phyloP scores from a whole-genome alignment of 2,329 filamentous ascomycete genomes.

The Stemphylium beticola region DNA sequence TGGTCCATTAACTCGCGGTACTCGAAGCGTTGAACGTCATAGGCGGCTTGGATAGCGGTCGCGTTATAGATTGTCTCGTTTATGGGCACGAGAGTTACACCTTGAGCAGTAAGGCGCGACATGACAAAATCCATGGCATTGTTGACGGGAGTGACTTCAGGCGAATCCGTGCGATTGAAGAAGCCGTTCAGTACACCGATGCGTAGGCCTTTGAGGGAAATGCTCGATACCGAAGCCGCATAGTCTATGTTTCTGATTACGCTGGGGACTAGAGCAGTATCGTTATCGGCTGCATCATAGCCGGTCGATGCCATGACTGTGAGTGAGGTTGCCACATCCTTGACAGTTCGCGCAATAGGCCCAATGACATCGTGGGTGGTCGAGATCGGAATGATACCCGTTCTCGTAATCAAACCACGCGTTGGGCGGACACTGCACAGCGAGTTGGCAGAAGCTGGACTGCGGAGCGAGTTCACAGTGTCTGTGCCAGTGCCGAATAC shows the following conservation, averaged over 20 bases:
- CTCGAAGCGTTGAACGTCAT: constrained; percentile 68
- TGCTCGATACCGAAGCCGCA: constrained; percentile 46
- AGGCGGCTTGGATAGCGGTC: constrained; percentile 53
- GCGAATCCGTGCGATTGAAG: constrained; percentile 59
- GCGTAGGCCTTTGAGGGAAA: constrained; percentile 50
- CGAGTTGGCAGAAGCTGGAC: constrained; percentile 66
- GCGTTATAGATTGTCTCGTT: constrained; percentile 59
- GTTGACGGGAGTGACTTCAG: constrained; percentile 66
- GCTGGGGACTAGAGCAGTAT: constrained; percentile 57
- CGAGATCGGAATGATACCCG: constrained; percentile 63
- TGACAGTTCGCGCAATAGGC: constrained; percentile 59
- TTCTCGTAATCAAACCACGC: constrained; percentile 57
- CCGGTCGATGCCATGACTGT: constrained; percentile 61
- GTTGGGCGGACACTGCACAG: constrained; percentile 67
- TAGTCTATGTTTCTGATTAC: constrained; percentile 56
- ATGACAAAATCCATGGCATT: constrained; percentile 58
- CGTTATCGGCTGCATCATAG: constrained; percentile 60
- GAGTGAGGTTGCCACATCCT: constrained; percentile 59
- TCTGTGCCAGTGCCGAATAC: constrained; percentile 66
- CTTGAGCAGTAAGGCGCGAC: constrained; percentile 54
- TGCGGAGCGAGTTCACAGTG: constrained; percentile 66
- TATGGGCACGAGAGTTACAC: constrained; percentile 60
- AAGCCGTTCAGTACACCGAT: constrained; percentile 63
- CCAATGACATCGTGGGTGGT: constrained; percentile 64
- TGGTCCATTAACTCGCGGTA: constrained; percentile 62